These are phyloP conservation scores for Solanum etuberosum DNA, from an alignment of 257 asterid species.

Conservation along the genomic window DNA sequence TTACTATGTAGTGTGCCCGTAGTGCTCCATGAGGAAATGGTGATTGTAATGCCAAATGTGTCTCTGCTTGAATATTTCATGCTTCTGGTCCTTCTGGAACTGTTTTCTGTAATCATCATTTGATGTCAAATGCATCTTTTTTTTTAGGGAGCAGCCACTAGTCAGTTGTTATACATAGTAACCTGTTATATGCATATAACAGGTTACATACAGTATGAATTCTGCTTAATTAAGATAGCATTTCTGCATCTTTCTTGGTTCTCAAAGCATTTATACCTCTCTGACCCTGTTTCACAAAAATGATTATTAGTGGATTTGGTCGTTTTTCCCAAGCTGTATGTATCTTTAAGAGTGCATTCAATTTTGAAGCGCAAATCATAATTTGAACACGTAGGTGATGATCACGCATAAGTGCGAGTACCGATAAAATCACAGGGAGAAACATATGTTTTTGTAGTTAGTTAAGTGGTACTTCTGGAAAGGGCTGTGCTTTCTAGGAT, in stretches of 20 bases:
- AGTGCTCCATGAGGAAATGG: neutral
- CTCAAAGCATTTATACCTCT: neutral
- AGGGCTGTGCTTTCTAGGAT: neutral
- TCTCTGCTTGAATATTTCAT: neutral
- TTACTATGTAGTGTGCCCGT: neutral
- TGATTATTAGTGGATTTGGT: neutral
- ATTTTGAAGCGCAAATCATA: neutral
- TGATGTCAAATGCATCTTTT: neutral
- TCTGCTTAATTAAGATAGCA: neutral
- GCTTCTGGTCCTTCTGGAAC: neutral
- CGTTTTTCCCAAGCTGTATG: neutral
- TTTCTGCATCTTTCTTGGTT: neutral
- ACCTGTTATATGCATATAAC: neutral
- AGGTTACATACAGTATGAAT: neutral
- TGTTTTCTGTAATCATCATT: neutral
- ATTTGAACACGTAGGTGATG: neutral
- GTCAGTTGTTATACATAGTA: neutral
- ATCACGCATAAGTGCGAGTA: neutral
- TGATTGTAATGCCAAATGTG: neutral
- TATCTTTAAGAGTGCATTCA: neutral
- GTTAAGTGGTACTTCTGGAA: neutral
- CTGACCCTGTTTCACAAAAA: neutral
- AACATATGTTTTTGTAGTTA: neutral
- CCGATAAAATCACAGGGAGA: neutral
- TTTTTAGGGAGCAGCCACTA: neutral